phyloP scores from a whole-genome alignment of 768 basidiomycete species.

The Punctularia strigosozonata region DNA sequence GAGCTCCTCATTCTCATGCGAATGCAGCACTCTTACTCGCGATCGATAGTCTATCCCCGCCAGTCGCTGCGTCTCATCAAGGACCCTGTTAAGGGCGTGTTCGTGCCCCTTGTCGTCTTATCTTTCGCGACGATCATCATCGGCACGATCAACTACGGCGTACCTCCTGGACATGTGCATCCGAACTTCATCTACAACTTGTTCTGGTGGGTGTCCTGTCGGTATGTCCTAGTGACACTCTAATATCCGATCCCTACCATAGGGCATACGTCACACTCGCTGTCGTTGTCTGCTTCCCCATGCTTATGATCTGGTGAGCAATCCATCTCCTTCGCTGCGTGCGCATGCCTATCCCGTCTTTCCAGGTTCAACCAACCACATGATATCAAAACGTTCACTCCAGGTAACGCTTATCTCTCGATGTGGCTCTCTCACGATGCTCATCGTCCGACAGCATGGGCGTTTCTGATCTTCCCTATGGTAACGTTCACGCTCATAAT shows the following conservation, averaged over 20 bases:
- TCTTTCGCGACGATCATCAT: slow-evolving; percentile 39
- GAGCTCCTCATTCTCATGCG: slow-evolving; percentile 4
- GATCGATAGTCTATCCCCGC: slow-evolving; percentile 27
- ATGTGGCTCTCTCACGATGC: slow-evolving; percentile 13
- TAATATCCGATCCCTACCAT: neutral
- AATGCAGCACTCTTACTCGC: neutral
- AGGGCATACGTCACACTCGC: slow-evolving; percentile 32
- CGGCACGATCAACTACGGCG: slow-evolving; percentile 33
- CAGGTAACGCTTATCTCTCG: slow-evolving; percentile 24
- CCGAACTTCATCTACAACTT: slow-evolving; percentile 26
- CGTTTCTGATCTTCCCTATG: slow-evolving; percentile 25
- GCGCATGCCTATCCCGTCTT: no score
- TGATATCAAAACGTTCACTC: slow-evolving; percentile 27
- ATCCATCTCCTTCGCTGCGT: no score
- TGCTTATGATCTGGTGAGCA: slow-evolving; percentile 41
- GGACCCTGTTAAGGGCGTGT: slow-evolving; percentile 33
- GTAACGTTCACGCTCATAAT: slow-evolving; percentile 10
- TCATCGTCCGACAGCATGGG: slow-evolving; percentile 18
- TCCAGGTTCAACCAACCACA: slow-evolving; percentile 36
- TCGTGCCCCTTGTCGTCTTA: slow-evolving; percentile 29
- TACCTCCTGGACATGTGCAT: slow-evolving; percentile 23
- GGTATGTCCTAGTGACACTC: neutral
- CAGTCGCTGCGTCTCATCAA: slow-evolving; percentile 30
- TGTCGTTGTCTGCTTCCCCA: slow-evolving; percentile 28
- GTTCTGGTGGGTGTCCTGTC: slow-evolving; percentile 25